Base-by-base conservation (phyloP, 495 filamentous ascomycete species). In the Xylona heveae region DNA sequence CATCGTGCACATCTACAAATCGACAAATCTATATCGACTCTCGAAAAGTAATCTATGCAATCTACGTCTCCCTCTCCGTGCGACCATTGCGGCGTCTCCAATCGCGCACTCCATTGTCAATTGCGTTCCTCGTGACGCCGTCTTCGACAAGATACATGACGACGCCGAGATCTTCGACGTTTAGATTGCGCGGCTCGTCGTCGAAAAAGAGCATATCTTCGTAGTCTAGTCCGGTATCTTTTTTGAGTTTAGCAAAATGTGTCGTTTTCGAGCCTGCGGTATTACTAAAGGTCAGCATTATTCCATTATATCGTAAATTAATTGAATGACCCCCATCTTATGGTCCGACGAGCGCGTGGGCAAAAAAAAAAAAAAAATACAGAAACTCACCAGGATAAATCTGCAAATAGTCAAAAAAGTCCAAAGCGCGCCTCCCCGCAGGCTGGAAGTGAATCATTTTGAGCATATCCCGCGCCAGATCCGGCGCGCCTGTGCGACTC, bases 141-240 rank as follows among this genome's bases (percentile, higher is more conserved):
- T 82, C 71, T 36, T 67, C 48, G 3, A 97, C 76, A 40, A 90
- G 46, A 45, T 66, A 68, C 59, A 91, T 90, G 5, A 72, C 74
- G 17, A 94, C 78, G 1, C 83, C 83, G 31, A 93, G 39, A 37
- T 63, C 53, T 56, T 85, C 78, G 0, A 92, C 85, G 50, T 91
- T 79, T 23, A 62, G 54, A 49, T 97, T 97, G 37, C 85, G 57
- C 28, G 61, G 53, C 64, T 97, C 85, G 40, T 97, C 85, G 42
- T 97, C 85, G 44, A 94, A 97, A 43, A 97, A 97, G 37, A 97
- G 45, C 79, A 94, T 93, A 28, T 94, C 78, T 26, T 68, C 61
- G 44, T 71, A 91, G 29, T 53, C 52, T 12, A 79, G 45, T 28
- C 70, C 68, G 16, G 71, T 78, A 15, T 64, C 52, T 51, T 74